Percentiles rank a stretch among this genome's conserved stretches.
phyloP scores from a whole-genome alignment of 2,329 filamentous ascomycete species.

The Fusarium sp. region DNA sequence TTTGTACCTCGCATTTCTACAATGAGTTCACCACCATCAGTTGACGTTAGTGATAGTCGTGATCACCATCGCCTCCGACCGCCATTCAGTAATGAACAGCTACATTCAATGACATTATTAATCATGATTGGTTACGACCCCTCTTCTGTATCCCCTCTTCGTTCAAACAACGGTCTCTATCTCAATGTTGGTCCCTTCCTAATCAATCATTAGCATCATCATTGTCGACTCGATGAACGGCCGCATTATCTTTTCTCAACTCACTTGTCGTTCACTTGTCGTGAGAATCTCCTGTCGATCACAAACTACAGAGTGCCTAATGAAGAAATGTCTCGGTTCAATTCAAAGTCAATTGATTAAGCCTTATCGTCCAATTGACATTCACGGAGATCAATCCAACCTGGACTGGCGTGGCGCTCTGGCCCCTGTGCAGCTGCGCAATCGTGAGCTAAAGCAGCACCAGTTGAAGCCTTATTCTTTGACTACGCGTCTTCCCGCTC shows the following conservation, averaged over 20 bases:
- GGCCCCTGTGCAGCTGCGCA: constrained; percentile 34
- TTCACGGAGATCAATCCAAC: neutral
- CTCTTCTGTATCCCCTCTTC: constrained; percentile 1
- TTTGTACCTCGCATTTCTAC: constrained; percentile 1
- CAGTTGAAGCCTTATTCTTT: constrained; percentile 13
- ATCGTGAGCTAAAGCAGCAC: constrained; percentile 12
- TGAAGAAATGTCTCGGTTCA: constrained; percentile 19
- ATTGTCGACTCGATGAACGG: neutral
- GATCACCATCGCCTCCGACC: constrained; percentile 29
- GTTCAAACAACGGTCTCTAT: constrained; percentile 4
- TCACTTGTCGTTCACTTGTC: neutral
- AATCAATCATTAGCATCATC: neutral
- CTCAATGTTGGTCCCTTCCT: neutral
- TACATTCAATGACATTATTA: constrained; percentile 14
- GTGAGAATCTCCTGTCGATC: constrained; percentile 34
- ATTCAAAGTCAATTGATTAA: constrained; percentile 11
- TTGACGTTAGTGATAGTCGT: constrained; percentile 14
- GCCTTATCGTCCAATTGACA: constrained; percentile 17
- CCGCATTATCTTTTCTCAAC: neutral
- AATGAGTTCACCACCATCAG: constrained; percentile 8
- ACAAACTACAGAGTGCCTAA: too few relatives aligned
- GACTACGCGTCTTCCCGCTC: constrained; percentile 33
- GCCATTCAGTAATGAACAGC: neutral
- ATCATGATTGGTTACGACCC: constrained; percentile 17
- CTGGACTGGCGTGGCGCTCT: constrained; percentile 19